Percentiles rank a stretch among this genome's conserved stretches.
These are phyloP conservation scores for Saturnispora serradocipensis DNA, from an alignment of 805 yeast genomes.

Conservation along the genomic window DNA sequence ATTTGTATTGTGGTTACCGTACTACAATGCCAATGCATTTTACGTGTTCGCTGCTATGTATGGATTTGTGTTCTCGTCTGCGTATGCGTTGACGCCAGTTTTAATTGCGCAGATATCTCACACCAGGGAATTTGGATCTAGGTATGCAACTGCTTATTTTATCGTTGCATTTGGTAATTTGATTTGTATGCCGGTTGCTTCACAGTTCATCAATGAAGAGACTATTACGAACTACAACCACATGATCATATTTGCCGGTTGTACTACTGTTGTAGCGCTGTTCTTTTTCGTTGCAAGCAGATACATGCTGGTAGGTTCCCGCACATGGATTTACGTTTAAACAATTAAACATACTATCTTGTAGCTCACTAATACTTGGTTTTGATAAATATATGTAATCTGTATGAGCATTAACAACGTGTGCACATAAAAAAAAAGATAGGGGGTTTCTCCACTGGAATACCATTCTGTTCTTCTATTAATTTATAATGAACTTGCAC, in stretches of 20 bases:
- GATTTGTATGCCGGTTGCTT: slow-evolving; percentile 39
- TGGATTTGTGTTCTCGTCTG: slow-evolving; percentile 51
- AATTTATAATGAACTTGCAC: neutral
- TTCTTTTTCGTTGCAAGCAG: slow-evolving; percentile 5
- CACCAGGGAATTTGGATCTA: slow-evolving; percentile 53
- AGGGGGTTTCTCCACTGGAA: neutral
- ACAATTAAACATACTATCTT: neutral
- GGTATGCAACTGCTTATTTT: slow-evolving; percentile 62
- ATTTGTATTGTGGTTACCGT: slow-evolving; percentile 55
- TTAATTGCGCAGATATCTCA: slow-evolving; percentile 51
- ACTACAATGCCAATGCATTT: slow-evolving; percentile 31
- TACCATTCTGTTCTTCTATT: neutral
- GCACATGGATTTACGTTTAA: slow-evolving; percentile 24
- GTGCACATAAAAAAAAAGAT: neutral
- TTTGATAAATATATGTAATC: too few species aligned
- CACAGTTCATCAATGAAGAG: slow-evolving; percentile 33
- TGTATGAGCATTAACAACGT: neutral
- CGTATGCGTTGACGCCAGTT: slow-evolving; percentile 53
- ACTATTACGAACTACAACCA: slow-evolving; percentile 17
- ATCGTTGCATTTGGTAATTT: slow-evolving; percentile 43
- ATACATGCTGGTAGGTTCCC: slow-evolving; percentile 13
- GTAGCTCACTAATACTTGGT: neutral
- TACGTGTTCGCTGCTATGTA: slow-evolving; percentile 39
- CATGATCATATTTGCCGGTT: slow-evolving; percentile 23
- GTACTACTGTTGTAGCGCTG: slow-evolving; percentile 18